Conservation (phyloP, 1,284 basidiomycete genomes). For the Trichosporon asahii region DNA sequence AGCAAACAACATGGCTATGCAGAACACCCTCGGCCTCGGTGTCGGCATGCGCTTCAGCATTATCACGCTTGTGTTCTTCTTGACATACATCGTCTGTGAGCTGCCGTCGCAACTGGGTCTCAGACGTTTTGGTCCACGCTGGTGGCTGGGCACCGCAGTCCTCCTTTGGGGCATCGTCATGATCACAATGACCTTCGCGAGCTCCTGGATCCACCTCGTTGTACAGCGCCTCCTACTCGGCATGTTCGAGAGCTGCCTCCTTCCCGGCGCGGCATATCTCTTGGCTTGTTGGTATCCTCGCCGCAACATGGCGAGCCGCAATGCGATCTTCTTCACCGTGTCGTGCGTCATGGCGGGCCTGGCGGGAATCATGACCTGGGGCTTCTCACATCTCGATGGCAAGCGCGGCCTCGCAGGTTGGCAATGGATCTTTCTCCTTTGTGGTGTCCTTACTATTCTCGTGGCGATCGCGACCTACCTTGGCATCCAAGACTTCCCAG, state of each 20-base stretch:
- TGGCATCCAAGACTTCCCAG: constrained; percentile 52
- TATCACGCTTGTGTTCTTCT: constrained; percentile 40
- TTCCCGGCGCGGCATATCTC: constrained; percentile 51
- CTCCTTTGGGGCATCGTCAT: constrained; percentile 50
- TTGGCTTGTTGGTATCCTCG: constrained; percentile 54
- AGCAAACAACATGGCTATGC: constrained; percentile 30
- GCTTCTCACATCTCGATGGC: constrained; percentile 17
- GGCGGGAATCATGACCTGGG: constrained; percentile 13
- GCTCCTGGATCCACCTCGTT: constrained; percentile 44
- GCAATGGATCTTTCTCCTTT: constrained; percentile 16
- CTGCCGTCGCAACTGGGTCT: constrained; percentile 27
- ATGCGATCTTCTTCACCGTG: constrained; percentile 11
- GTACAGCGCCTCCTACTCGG: constrained; percentile 52
- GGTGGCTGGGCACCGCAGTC: constrained; percentile 19
- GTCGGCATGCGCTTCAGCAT: constrained; percentile 47
- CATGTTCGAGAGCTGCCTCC: constrained; percentile 46
- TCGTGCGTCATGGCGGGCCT: constrained; percentile 23
- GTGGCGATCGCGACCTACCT: constrained; percentile 38
- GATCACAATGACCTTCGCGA: constrained; percentile 46
- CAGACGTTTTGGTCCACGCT: constrained; percentile 23
- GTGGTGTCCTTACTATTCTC: constrained; percentile 20
- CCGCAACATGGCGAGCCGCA: constrained; percentile 47
- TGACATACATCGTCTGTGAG: background rate
- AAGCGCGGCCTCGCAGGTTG: constrained; percentile 7
- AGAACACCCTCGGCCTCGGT: constrained; percentile 26